Base-by-base conservation (phyloP, 2,329 filamentous ascomycete genomes). In the Fusarium mangiferae region DNA sequence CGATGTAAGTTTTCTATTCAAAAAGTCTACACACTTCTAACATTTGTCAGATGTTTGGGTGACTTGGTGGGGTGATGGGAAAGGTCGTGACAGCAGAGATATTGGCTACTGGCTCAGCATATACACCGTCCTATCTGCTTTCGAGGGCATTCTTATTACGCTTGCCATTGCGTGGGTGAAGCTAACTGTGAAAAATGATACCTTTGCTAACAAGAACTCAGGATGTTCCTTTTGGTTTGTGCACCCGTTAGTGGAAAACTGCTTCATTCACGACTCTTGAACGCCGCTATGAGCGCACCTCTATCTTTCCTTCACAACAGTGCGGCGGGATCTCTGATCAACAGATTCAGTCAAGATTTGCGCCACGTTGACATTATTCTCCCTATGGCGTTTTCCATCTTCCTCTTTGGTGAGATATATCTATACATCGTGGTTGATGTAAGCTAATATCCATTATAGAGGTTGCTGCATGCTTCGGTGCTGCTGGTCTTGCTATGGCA, bases 281-380 rank as follows among this genome's bases (percentile, higher is more conserved):
- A 67, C 17, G 74, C 79, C 35, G 78, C 74, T 1, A 79, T 80
- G 69, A 30, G 78, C 41, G 78, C 79, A 1, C 77, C 79, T 0
- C 74, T 80, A 66, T 76, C 74, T 1, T 79, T 80, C 46, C 56
- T 80, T 17, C 75, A 79, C 6, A 80, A 78, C 24, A 75, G 69
- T 5, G 78, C 79, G 10, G 74, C 77, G 2, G 79, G 79, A 7
- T 80, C 79, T 3, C 46, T 80, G 15, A 70, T 80, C 58, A 80
- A 80, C 39, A 70, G 83, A 30, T 85, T 85, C 70, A 84, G 83
- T 14, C 84, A 85, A 63, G 84, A 85, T 62, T 79, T 85, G 73
- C 81, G 82, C 0, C 77, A 85, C 6, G 78, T 85, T 9, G 84
- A 85, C 57, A 79, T 81, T 6, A 78, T 82, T 35, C 79, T 85